Percentiles rank a stretch among this genome's conserved stretches.
These are phyloP conservation scores for Colletotrichum caudatum DNA, from an alignment of 2,329 filamentous ascomycete genomes.

Conservation along the genomic window DNA sequence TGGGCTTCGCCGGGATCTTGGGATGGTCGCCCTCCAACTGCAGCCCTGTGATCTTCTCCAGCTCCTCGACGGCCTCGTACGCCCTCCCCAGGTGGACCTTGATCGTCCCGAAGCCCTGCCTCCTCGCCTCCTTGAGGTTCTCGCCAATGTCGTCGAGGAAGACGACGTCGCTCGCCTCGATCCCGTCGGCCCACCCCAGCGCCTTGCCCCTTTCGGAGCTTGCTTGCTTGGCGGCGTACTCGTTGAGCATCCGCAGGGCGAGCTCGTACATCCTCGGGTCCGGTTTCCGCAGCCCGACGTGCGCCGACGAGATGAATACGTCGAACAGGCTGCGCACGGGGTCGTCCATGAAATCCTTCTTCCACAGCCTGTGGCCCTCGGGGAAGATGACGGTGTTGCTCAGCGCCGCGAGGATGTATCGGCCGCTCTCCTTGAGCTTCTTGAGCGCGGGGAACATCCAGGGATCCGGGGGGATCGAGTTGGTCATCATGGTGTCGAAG, in stretches of 20 bases:
- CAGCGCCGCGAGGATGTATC: conserved; percentile 82
- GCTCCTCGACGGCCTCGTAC: conserved; percentile 82
- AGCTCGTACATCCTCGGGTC: conserved; percentile 84
- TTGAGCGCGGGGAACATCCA: conserved; percentile 88
- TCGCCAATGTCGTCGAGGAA: conserved; percentile 96
- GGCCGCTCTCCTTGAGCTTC: conserved; percentile 71
- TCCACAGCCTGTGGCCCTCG: conserved; percentile 74
- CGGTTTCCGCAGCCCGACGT: conserved; percentile 89
- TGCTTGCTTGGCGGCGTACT: conserved; percentile 68
- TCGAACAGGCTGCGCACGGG: conserved; percentile 80
- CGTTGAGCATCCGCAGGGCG: conserved; percentile 75
- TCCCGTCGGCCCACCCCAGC: conserved; percentile 61
- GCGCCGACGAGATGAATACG: conserved; percentile 87
- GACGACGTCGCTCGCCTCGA: conserved; percentile 76
- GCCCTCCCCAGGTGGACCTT: conserved; percentile 85
- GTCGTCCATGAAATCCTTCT: conserved; percentile 62
- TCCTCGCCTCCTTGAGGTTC: conserved; percentile 85
- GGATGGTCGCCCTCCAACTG: conserved; percentile 68
- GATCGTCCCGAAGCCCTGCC: conserved; percentile 82
- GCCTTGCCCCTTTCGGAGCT: conserved; percentile 52
- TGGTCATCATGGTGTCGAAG: conserved; percentile 92
- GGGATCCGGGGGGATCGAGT: conserved; percentile 78
- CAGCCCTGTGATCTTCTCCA: conserved; percentile 82
- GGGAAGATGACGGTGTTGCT: conserved; percentile 94
- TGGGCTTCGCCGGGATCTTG: conserved; percentile 59